Base-by-base conservation (phyloP, 2,329 filamentous ascomycete species). In the Aspergillus viridinutans region DNA sequence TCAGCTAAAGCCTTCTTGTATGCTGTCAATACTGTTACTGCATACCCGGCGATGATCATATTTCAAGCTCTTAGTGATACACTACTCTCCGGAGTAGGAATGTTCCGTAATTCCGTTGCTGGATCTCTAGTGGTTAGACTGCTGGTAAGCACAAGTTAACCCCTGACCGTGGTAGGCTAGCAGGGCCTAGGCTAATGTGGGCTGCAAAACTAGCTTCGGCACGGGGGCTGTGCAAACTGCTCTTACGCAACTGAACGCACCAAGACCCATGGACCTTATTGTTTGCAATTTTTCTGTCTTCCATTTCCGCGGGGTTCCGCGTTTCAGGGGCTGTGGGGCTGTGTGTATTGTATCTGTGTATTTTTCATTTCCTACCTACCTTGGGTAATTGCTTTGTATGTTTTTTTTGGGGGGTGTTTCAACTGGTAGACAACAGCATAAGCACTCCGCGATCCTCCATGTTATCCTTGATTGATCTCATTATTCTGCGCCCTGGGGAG, bases 201-300 rank as follows among this genome's bases (percentile, higher is more conserved):
- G 58, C 55, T 62, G 49, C 49, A 45, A 58, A 55, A 58, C 61
- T 65, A 65, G 63, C 62, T 55, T 61, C 63, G 63, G 63, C 56
- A 61, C 57, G 63, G 63, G 63, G 63, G 63, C 63, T 65, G 63
- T 65, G 63, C 63, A 65, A 64, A 64, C 62, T 57, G 49, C 60
- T 65, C 63, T 65, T 65, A 64, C 63, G 62, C 62, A 65, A 63
- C 56, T 56, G 54, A 55, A 45, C n/a, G 40, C 40, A 43, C 40
- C 10, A 20, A 43, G 21, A 43, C n/a, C 7, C 17, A 43, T 21
- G 42, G 42, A 45, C n/a, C 10, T 20, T 7, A 43, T 43, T 8
- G 40, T 32, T 38, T 38, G 32, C 32, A 38, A 38, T 7, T 38
- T 35, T 35, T 35, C 29, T 1, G 7, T 38, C 32, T 38, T 17